These are phyloP conservation scores for Cyclotella atomus DNA, from an alignment of 108 stramenopile genomes.

Conservation along the genomic window DNA sequence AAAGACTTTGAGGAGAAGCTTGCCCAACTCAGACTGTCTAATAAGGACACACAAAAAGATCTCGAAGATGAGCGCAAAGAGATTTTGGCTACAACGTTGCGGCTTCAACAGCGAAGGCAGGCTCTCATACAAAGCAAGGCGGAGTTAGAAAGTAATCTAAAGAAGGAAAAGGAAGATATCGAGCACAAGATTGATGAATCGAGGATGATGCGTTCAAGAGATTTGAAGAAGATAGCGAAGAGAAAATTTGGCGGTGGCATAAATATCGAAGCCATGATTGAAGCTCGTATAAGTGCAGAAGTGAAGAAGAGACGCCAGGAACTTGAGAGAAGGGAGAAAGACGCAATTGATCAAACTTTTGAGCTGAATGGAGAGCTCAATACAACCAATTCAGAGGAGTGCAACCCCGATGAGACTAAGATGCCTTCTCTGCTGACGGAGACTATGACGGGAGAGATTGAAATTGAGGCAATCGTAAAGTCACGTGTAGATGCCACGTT, in stretches of 20 bases:
- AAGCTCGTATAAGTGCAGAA: neutral
- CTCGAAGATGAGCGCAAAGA: constrained; percentile 29
- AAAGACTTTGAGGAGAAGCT: constrained; percentile 31
- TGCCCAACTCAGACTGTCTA: constrained; percentile 1
- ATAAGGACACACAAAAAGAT: constrained; percentile 18
- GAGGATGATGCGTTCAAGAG: constrained; percentile 17
- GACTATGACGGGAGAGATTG: neutral
- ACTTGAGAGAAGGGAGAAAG: neutral
- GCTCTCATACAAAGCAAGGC: constrained; percentile 29
- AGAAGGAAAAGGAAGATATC: constrained; percentile 36
- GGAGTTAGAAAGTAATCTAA: constrained; percentile 14
- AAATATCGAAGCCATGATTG: constrained; percentile 11
- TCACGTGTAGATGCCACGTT: constrained; percentile 27
- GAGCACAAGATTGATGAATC: constrained; percentile 17
- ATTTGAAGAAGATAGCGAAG: constrained; percentile 29
- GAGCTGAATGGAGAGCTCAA: too few species aligned
- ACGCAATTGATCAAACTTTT: neutral
- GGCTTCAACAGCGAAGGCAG: constrained; percentile 28
- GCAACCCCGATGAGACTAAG: constrained; percentile 1
- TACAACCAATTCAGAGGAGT: too few species aligned
- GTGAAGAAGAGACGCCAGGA: neutral
- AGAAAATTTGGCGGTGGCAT: constrained; percentile 17
- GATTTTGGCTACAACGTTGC: constrained; percentile 16
- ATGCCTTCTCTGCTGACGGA: neutral
- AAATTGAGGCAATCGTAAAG: constrained; percentile 20